Conservation (phyloP, 768 basidiomycete species). For the Naematelia aurantialba region DNA sequence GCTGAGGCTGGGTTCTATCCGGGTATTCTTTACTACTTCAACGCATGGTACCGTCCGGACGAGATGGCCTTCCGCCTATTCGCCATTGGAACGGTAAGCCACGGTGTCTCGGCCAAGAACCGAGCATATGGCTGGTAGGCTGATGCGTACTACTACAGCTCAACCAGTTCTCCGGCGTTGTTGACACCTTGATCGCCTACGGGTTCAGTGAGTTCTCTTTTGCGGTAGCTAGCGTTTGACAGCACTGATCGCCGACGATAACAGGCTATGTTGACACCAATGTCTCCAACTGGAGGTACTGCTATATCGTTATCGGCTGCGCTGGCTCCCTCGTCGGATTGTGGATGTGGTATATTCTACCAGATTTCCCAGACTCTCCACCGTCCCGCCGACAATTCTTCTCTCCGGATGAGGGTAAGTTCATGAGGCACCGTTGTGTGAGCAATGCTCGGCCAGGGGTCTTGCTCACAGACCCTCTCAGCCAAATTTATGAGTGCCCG, state of each 20-base stretch:
- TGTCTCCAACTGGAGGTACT: constrained; percentile 29
- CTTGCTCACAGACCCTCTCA: too few species aligned
- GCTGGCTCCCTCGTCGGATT: constrained; percentile 10
- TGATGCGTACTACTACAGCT: background rate
- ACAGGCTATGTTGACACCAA: constrained; percentile 22
- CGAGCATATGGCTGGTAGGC: background rate
- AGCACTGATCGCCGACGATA: constrained; percentile 4
- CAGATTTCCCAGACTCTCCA: constrained; percentile 18
- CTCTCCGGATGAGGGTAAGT: constrained; percentile 22
- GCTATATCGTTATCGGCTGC: constrained; percentile 10
- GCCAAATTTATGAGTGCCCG: too few species aligned
- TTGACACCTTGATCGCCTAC: constrained; percentile 26
- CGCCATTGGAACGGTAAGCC: constrained; percentile 13
- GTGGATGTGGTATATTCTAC: constrained; percentile 12
- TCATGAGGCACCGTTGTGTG: too few species aligned
- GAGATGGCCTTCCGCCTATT: constrained; percentile 26
- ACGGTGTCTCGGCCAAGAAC: too few species aligned
- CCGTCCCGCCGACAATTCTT: constrained; percentile 30
- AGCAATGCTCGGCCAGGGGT: too few species aligned
- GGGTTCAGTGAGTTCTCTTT: constrained; percentile 25
- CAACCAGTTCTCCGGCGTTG: constrained; percentile 24
- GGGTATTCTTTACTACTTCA: constrained; percentile 25
- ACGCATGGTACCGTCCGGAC: constrained; percentile 33
- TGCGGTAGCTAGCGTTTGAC: background rate
- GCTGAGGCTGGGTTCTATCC: constrained; percentile 31